Evolutionary conservation across 495 filamentous ascomycete species (phyloP), one percentile per base, ranked within the genome.

Genomic region (Aspergillus avenaceus): DNA sequence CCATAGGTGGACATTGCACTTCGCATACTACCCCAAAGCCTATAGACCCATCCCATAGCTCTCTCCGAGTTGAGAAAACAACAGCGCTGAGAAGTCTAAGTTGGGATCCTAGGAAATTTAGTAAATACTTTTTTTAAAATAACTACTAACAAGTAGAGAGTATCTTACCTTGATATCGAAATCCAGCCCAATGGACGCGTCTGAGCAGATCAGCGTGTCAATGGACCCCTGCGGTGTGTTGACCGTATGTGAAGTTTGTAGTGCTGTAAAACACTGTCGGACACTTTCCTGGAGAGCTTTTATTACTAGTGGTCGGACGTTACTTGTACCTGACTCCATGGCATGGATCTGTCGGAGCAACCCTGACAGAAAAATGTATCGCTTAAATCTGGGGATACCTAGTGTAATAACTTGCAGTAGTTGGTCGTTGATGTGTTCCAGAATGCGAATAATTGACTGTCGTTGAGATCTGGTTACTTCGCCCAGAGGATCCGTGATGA

Each of bases 351-450:
- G 61, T 8, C 54, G 53, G 11, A 64, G 45, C 0, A 61, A 36
- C 8, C 50, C 58, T 0, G 9, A 27, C 1, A 62, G 28, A 5
- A 64, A 22, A 37, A 45, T 47, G 25, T 61, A 62, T 12, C 59
- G 58, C 23, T 64, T 64, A 47, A 61, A 51, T 12, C 58, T 59
- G 3, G 61, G 58, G n/a, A 57, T 61, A 3, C 61, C 61, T 2
- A 46, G 52, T 2, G 18, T 45, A 13, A 64, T 19, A 19, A 55
- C 43, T 19, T 57, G 29, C 14, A 56, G 50, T 12, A 59, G 37
- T 5, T 59, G 53, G 4, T 38, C 49, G 6, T 43, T 41, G 14
- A 59, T 57, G 16, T 32, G 43, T 25, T 62, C 53, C 3, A 64
- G 47, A 0, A 53, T 49, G 12, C 57, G 26, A 4, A 64, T 44